Evolutionary conservation across 164 flowering plant species (phyloP).

Genomic region (Stephania yunnanensis): DNA sequence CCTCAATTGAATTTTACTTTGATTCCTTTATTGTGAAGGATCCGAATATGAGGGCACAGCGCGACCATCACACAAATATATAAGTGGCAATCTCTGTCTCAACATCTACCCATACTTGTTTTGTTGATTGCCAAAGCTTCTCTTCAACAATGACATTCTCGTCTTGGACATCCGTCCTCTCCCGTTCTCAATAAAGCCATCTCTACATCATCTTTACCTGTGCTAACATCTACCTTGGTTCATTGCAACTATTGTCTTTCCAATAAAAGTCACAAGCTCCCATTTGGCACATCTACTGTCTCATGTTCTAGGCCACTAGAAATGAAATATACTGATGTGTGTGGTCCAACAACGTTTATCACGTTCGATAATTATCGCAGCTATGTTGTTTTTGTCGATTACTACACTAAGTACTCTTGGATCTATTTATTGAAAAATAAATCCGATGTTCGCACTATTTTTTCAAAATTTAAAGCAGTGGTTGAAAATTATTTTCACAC

Average conservation of each 20-base stretch:
- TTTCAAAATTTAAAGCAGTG: neutral
- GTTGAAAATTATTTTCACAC: neutral
- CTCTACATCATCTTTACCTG: neutral
- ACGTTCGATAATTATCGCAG: neutral
- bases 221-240: neutral
- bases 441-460: neutral
- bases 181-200: neutral
- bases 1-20: conserved; percentile 10
- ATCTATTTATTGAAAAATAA: neutral
- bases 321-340: neutral
- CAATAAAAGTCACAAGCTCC: neutral
- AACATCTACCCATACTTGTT: neutral
- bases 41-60: neutral
- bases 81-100: neutral
- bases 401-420: neutral
- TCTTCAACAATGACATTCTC: neutral
- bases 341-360: neutral
- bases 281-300: neutral
- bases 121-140: neutral
- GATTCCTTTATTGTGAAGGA: conserved; percentile 15
- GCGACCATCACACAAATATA: neutral
- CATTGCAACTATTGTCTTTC: neutral
- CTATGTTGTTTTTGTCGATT: neutral
- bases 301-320: neutral
- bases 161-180: conserved; percentile 11